phyloP scores from a whole-genome alignment of 768 basidiomycete species.

The Crepidotus variabilis region DNA sequence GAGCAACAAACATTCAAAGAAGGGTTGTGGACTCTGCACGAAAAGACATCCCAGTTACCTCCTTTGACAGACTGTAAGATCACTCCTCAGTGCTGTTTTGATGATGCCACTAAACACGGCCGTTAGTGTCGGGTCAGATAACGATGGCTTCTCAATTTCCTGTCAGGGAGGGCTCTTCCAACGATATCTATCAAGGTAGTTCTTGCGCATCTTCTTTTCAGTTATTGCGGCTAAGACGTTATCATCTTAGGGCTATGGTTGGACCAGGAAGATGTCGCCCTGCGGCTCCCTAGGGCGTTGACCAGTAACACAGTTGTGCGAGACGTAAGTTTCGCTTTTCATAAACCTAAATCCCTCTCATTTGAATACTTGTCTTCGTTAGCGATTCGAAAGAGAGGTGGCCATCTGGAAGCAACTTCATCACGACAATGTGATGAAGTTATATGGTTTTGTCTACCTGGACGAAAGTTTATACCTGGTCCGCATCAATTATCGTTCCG shows the following conservation, averaged over 20 bases:
- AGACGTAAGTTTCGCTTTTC: slow-evolving; percentile 19
- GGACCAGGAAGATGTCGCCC: slow-evolving; percentile 34
- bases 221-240: not conserved
- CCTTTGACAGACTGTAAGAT: slow-evolving; percentile 38
- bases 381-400: slow-evolving; percentile 42
- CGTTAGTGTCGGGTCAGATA: slow-evolving; percentile 39
- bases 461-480: slow-evolving; percentile 31
- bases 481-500: slow-evolving; percentile 5
- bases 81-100: not conserved
- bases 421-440: slow-evolving; percentile 34
- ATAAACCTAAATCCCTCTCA: not conserved
- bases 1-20: slow-evolving; percentile 30
- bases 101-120: slow-evolving; percentile 1
- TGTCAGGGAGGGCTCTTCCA: slow-evolving; percentile 31
- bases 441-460: slow-evolving; percentile 35
- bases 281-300: slow-evolving; percentile 33
- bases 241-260: slow-evolving; percentile 35
- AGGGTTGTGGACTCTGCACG: slow-evolving; percentile 35
- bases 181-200: slow-evolving; percentile 37
- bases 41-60: slow-evolving; percentile 34
- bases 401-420: slow-evolving; percentile 37
- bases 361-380: not conserved
- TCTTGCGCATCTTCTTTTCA: not conserved
- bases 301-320: slow-evolving; percentile 29
- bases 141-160: slow-evolving; percentile 23